These are phyloP conservation scores for Gracilaria vermiculophylla DNA, from an alignment of 23 red algal genomes.

Conservation along the genomic window DNA sequence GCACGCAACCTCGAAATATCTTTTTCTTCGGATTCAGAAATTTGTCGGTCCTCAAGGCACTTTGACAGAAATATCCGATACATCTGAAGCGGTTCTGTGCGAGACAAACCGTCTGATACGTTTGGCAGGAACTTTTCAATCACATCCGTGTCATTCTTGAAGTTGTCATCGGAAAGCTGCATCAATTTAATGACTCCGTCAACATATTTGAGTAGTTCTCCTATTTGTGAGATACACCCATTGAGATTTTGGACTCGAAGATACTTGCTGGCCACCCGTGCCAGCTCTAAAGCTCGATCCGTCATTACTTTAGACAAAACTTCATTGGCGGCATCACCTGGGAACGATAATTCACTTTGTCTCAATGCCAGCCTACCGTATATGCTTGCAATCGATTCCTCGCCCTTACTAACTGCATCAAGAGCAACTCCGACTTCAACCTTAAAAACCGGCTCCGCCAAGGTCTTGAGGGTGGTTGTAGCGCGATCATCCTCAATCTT, in stretches of 20 bases:
- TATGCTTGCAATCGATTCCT: constrained; percentile 47
- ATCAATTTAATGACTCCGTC: constrained; percentile 55
- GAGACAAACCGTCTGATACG: constrained; percentile 32
- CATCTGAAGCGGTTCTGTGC: constrained; percentile 74
- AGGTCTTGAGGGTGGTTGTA: constrained; percentile 45
- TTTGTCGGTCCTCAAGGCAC: constrained; percentile 67
- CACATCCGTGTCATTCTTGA: constrained; percentile 28
- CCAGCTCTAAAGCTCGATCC: constrained; percentile 14
- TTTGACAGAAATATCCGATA: constrained; percentile 92
- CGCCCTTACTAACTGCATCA: constrained; percentile 46
- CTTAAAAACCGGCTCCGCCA: constrained; percentile 76
- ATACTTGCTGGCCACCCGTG: constrained; percentile 57
- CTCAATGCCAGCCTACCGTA: constrained; percentile 65
- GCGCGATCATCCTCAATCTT: constrained; percentile 70
- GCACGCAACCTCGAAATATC: constrained; percentile 62
- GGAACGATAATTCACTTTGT: constrained; percentile 66
- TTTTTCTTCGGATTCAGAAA: constrained; percentile 56
- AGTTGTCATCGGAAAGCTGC: constrained; percentile 11
- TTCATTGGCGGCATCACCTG: constrained; percentile 35
- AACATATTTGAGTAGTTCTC: constrained; percentile 52
- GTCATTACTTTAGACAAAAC: constrained; percentile 28
- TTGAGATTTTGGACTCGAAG: constrained; percentile 78
- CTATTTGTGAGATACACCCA: constrained; percentile 44
- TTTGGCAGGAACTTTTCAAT: constrained; percentile 48
- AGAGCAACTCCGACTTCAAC: constrained; percentile 66